A percentile compares a stretch with the other conserved stretches of the same genome.
Evolutionary conservation across 2,329 filamentous ascomycete genomes (phyloP).

Genomic region (Pseudogymnoascus sp.): DNA sequence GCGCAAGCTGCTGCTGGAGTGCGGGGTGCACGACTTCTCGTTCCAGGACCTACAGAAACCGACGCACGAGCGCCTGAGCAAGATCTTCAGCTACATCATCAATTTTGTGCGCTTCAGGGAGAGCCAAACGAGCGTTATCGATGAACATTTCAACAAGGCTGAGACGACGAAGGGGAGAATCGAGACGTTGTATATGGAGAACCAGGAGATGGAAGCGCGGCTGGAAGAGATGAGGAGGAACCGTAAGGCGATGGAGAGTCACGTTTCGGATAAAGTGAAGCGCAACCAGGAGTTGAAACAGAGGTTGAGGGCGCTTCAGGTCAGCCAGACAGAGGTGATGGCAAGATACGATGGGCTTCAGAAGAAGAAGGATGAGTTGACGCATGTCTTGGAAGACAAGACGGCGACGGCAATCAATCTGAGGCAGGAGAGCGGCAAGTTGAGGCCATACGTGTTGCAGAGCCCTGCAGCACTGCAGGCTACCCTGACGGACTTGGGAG

Average conservation of each 20-base stretch:
- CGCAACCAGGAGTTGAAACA: conserved; percentile 83
- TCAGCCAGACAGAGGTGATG: conserved; percentile 74
- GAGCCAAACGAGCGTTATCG: conserved; percentile 80
- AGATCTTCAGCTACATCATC: conserved; percentile 96
- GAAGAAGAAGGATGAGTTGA: conserved; percentile 67
- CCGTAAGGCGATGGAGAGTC: conserved; percentile 68
- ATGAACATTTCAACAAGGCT: conserved; percentile 86
- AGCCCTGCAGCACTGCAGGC: conserved; percentile 77
- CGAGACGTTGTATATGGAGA: conserved; percentile 74
- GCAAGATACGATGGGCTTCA: conserved; percentile 77
- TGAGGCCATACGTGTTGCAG: conserved; percentile 86
- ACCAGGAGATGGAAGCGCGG: conserved; percentile 75
- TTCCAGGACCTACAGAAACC: conserved; percentile 89
- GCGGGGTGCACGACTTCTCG: conserved; percentile 86
- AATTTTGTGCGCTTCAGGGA: conserved; percentile 98
- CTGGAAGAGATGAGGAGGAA: conserved; percentile 74
- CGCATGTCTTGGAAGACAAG: conserved; percentile 61
- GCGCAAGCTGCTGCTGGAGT: conserved; percentile 71
- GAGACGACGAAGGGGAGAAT: conserved; percentile 82
- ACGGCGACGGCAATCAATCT: conserved; percentile 60
- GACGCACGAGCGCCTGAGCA: conserved; percentile 80
- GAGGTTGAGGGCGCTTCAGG: conserved; percentile 67
- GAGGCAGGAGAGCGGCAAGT: conserved; percentile 77
- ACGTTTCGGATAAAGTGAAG: conserved; percentile 75
- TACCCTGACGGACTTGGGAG: conserved; percentile 70